Evolutionary conservation across 2,329 filamentous ascomycete species (phyloP).

Genomic region (Aspergillus neotritici): DNA sequence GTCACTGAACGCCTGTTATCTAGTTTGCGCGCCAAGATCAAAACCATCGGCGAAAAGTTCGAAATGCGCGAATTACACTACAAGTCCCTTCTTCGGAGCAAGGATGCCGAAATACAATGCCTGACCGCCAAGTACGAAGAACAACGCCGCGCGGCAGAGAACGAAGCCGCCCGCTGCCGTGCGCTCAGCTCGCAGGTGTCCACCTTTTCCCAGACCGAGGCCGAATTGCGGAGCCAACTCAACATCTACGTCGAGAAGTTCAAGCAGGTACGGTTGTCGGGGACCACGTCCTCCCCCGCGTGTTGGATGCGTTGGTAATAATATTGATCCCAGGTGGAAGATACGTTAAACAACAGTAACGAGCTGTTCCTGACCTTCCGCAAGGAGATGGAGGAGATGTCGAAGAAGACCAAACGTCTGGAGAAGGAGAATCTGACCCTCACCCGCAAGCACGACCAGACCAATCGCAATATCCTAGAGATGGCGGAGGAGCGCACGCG

Average conservation of each 20-base stretch:
- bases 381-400: conserved; percentile 99
- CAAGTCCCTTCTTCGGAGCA: conserved; percentile 82
- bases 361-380: conserved; percentile 94
- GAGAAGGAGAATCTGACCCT: conserved; percentile 93
- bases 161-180: conserved; percentile 71
- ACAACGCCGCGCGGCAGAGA: conserved; percentile 81
- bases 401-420: conserved; percentile 92
- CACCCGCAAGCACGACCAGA: conserved; percentile 87
- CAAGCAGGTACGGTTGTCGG: conserved; percentile 71
- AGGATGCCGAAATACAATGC: conserved; percentile 92
- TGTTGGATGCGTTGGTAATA: conserved; percentile 31
- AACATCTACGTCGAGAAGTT: conserved; percentile 99
- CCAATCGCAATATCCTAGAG: conserved; percentile 88
- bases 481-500: conserved; percentile 91
- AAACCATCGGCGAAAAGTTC: conserved; percentile 93
- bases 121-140: conserved; percentile 83
- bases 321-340: conserved; percentile 74
- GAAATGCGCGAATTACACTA: conserved; percentile 93
- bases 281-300: conserved; percentile 15
- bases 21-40: conserved; percentile 66
- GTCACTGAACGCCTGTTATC: conserved; percentile 16
- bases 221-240: conserved; percentile 85
- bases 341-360: conserved; percentile 97
- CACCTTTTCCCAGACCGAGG: conserved; percentile 93
- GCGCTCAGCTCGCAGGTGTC: conserved; percentile 87